Evolutionary conservation across 2,329 filamentous ascomycete species (phyloP), one percentile per base, ranked within the genome.

Genomic region (Tolypocladium sp.): DNA sequence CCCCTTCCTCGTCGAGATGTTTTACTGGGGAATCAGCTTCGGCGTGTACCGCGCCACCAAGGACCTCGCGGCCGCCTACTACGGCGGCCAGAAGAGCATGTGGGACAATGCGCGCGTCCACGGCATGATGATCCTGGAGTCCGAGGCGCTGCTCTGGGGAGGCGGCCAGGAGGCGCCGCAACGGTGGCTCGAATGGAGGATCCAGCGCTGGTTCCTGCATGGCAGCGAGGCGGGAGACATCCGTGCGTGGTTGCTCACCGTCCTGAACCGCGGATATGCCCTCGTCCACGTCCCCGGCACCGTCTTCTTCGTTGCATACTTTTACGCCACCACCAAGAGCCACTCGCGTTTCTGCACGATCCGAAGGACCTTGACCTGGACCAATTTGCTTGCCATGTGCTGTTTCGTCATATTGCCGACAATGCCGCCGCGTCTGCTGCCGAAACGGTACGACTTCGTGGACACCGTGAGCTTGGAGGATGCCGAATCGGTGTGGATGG

Each of bases 261-360:
- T 91, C 76, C 82, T 86, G 65, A 91, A 91, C 72, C 81, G 87
- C 67, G 79, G 83, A 35, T 91, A 91, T 73, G 90, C 87, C 7
- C 90, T 90, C 72, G 89, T 91, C 66, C 88, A 91, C 70, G 91
- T 91, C 60, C 88, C 88, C 0, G 88, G 87, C 17, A 90, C 87
- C 7, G 90, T 91, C 63, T 78, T 87, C 52, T 91, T 90, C 67
- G 74, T 80, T 42, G 81, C 83, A 68, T 79, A 91, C 5, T 91
- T 84, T 74, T 89, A 88, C 74, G 81, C 87, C 68, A 90, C 86
- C 54, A 89, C 85, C 30, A 86, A 84, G 9, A 79, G 79, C 57
- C 80, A 85, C 63, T 72, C 76, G 10, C 77, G 81, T 40, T 77
- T 84, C 58, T 76, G 83, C 35, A 52, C 49, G 17, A 52, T 52